Evolutionary conservation across 306 rosid genomes (phyloP), one percentile per base, ranked within the genome.

Genomic region (Lablab purpureus): DNA sequence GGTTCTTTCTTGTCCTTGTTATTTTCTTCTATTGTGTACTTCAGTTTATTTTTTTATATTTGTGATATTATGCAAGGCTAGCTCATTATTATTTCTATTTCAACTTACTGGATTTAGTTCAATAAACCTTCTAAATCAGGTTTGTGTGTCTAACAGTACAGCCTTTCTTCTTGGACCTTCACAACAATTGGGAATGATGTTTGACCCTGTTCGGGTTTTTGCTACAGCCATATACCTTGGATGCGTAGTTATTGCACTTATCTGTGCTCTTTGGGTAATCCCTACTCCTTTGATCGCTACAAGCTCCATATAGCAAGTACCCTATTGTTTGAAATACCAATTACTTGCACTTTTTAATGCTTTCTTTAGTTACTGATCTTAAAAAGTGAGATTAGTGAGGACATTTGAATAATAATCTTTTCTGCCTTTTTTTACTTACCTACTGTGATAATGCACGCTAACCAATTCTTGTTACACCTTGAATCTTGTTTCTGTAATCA

Each of bases 261-360:
- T 92, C n/a, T 95, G 90, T 74, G 98, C 98, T 83, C 93, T 95
- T 46, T 85, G n/a, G 94, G 98, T 95, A 85, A 84, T 92, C 81
- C 49, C 51, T 56, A 22, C 66, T 43, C 30, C 63, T 47, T 73
- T 45, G 41, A 81, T 80, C 30, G 60, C 27, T 28, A 41, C 15
- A 43, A 28, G 51, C 49, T 21, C 56, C 71, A 19, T 75, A 13
- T 77, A 54, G 21, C 8, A 70, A 13, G 59, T 54, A 56, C 47
- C 47, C 17, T 28, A 19, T 54, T 10, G 74, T 68, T 59, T 22
- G 59, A 69, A 41, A 28, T 74, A 28, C 54, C 30, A 17, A 8
- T 32, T 67, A 30, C 36, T 75, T 25, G 56, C 72, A 62, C 22
- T 6, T 19, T 69, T 27, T 28, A 75, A 66, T 71, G 62, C 9